Evolutionary conservation across 352 stramenopile genomes (phyloP).

Genomic region (Globisporangium paroecandrum): DNA sequence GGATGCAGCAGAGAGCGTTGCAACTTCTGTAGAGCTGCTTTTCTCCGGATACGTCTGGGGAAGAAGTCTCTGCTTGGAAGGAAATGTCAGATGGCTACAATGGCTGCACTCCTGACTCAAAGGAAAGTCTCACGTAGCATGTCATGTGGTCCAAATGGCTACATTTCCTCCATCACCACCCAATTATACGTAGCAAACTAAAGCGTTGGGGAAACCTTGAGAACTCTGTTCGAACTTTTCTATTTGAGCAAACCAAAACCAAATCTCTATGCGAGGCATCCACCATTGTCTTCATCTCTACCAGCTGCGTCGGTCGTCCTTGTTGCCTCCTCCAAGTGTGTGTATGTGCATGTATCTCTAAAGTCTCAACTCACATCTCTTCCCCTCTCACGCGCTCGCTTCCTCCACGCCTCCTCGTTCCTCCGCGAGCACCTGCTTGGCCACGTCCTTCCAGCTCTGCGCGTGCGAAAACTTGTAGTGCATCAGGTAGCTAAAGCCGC

Average conservation of each 20-base stretch:
- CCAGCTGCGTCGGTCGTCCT: neutral
- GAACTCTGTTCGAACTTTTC: neutral
- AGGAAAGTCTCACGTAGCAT: too few species aligned
- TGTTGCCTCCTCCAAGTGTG: conserved; percentile 1
- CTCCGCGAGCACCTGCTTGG: conserved; percentile 58
- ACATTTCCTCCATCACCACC: neutral
- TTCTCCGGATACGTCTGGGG: too few species aligned
- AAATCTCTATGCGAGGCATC: neutral
- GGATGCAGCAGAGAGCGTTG: too few species aligned
- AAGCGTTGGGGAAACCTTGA: neutral
- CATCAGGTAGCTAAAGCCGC: conserved; percentile 80
- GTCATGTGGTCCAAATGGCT: too few species aligned
- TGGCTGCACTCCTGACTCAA: too few species aligned
- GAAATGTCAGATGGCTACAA: too few species aligned
- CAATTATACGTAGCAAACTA: neutral
- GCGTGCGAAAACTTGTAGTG: conserved; percentile 87
- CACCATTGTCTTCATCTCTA: neutral
- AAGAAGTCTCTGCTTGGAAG: too few species aligned
- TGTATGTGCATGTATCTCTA: neutral
- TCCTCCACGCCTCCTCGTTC: conserved; percentile 14
- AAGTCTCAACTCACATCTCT: neutral
- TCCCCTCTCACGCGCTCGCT: neutral
- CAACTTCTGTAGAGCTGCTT: too few species aligned
- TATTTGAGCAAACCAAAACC: neutral
- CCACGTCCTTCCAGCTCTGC: conserved; percentile 72